These are phyloP conservation scores for Globisporangium cederbergense DNA, from an alignment of 352 stramenopile genomes.

Conservation along the genomic window DNA sequence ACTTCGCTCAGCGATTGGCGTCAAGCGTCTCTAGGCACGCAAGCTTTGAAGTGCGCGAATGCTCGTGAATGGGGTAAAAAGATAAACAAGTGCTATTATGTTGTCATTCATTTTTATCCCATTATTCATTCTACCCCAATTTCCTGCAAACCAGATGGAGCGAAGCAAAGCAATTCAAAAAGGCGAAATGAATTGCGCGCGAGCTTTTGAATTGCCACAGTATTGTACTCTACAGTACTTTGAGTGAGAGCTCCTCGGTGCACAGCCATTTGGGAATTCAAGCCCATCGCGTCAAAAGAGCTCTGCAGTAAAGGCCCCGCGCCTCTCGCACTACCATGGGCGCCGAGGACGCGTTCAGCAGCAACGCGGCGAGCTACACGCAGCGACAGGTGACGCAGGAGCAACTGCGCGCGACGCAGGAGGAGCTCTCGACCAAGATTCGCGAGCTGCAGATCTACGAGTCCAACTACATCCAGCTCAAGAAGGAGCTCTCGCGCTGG, in stretches of 20 bases:
- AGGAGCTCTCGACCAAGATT: conserved; percentile 75
- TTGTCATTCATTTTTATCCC: too few species aligned
- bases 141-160: not conserved
- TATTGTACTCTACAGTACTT: too few species aligned
- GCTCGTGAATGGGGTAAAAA: too few species aligned
- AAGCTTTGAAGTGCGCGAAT: too few species aligned
- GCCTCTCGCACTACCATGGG: conserved; percentile 1
- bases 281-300: not conserved
- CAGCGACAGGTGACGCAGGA: conserved; percentile 56
- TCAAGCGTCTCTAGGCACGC: too few species aligned
- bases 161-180: not conserved
- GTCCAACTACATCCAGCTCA: conserved; percentile 69
- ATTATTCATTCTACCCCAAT: too few species aligned
- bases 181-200: too few species aligned
- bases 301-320: not conserved
- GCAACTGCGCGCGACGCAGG: conserved; percentile 71
- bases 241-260: too few species aligned
- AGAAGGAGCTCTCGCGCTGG: conserved; percentile 76
- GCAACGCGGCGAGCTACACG: conserved; percentile 64
- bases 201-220: too few species aligned
- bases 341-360: conserved; percentile 33
- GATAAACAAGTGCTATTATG: too few species aligned
- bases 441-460: conserved; percentile 82
- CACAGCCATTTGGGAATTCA: not conserved
- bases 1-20: too few species aligned